phyloP scores from a whole-genome alignment of 208 protist species.

The Histomonas meleagridis region DNA sequence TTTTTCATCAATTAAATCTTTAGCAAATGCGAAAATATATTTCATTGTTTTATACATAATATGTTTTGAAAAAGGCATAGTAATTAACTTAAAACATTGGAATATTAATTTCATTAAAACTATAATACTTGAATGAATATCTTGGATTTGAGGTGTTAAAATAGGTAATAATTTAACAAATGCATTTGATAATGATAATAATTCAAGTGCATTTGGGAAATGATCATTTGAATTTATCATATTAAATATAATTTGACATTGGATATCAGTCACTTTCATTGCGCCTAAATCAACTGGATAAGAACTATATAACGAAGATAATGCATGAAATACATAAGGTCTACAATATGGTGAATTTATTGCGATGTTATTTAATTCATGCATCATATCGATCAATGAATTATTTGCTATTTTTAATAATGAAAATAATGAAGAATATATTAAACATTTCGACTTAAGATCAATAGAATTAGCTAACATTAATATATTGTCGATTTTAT shows the following conservation, averaged over 20 bases:
- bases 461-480: too few relatives aligned
- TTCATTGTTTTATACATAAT: background rate
- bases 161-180: background rate
- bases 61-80: background rate
- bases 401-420: background rate
- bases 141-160: background rate
- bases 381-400: background rate
- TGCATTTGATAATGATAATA: background rate
- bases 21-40: background rate
- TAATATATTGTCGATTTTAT: background rate
- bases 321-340: background rate
- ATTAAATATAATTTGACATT: background rate
- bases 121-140: too few relatives aligned
- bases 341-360: background rate
- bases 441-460: background rate
- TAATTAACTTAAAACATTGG: background rate
- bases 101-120: background rate
- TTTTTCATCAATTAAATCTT: background rate
- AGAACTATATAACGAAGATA: background rate
- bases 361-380: background rate
- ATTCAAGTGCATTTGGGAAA: background rate
- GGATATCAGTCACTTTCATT: background rate
- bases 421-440: background rate
- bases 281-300: background rate
- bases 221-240: background rate